phyloP scores from a whole-genome alignment of 257 asterid genomes.

The Ballota nigra region DNA sequence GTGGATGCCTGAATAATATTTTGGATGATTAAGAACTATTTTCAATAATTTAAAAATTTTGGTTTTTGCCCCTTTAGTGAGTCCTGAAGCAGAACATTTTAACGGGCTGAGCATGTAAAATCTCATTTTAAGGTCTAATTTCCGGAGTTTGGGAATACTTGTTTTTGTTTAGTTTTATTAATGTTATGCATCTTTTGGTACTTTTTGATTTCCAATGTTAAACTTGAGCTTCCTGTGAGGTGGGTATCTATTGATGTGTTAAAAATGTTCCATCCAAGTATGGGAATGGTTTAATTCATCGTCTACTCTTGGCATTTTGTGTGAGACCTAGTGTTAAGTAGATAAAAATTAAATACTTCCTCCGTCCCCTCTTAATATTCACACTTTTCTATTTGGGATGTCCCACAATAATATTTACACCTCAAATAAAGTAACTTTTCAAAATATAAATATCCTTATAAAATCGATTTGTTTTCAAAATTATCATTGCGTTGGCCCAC shows the following conservation, averaged over 20 bases:
- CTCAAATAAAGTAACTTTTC: no score
- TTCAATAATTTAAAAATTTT: slow-evolving; percentile 22
- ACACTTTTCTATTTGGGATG: no score
- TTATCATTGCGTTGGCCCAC: no score
- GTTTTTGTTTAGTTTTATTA: background rate
- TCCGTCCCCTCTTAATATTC: no score
- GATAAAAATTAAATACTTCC: no score
- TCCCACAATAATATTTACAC: no score
- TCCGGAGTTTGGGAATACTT: slow-evolving; percentile 16
- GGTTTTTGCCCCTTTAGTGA: slow-evolving; percentile 16
- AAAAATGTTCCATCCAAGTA: background rate
- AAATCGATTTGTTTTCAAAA: no score
- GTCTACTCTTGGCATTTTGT: no score
- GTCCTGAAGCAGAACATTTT: slow-evolving; percentile 17
- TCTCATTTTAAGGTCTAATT: background rate
- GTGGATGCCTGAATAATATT: slow-evolving; percentile 24
- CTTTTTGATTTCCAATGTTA: background rate
- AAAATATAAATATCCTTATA: no score
- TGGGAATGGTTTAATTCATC: background rate
- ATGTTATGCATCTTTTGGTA: background rate
- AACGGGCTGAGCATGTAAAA: slow-evolving; percentile 15
- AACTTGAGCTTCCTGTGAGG: background rate
- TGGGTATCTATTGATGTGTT: background rate
- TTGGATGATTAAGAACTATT: slow-evolving; percentile 11
- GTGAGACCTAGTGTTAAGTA: background rate